phyloP scores from a whole-genome alignment of 345 rosid species.

The Citrus trifoliata region DNA sequence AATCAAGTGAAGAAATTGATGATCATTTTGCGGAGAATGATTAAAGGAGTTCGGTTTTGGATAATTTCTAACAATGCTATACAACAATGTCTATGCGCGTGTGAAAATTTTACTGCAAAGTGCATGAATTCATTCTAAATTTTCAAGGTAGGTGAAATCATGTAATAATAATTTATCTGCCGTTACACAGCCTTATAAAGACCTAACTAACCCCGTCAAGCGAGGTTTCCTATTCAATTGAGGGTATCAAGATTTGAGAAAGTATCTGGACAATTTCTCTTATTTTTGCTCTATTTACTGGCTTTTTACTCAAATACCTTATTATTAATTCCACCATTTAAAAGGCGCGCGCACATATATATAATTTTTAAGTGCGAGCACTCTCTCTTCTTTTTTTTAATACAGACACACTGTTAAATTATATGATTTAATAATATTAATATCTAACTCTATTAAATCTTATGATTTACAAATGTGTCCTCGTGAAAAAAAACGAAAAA shows the following conservation, averaged over 20 bases:
- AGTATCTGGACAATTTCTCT: too few relatives aligned
- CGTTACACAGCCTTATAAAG: slow-evolving; percentile 4
- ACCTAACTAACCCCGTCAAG: slow-evolving; percentile 15
- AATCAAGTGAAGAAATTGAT: background rate
- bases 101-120: background rate
- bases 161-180: slow-evolving; percentile 8
- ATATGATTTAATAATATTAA: too few relatives aligned
- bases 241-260: slow-evolving; percentile 19
- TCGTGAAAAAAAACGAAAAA: accelerated
- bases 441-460: too few relatives aligned
- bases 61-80: background rate
- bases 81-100: background rate
- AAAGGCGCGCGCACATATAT: too few relatives aligned
- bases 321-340: accelerated
- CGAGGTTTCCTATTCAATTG: slow-evolving; percentile 28
- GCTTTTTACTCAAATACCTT: too few relatives aligned
- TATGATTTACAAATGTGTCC: too few relatives aligned
- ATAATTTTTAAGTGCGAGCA: too few relatives aligned
- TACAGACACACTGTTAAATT: accelerated
- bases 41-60: background rate
- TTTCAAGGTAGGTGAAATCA: background rate
- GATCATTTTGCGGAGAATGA: background rate
- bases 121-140: too few relatives aligned
- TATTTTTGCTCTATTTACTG: too few relatives aligned
- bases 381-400: too few relatives aligned